Evolutionary conservation across 1,284 basidiomycete genomes (phyloP), one percentile per base, ranked within the genome.

Genomic region (Trichosporon coremiiforme): DNA sequence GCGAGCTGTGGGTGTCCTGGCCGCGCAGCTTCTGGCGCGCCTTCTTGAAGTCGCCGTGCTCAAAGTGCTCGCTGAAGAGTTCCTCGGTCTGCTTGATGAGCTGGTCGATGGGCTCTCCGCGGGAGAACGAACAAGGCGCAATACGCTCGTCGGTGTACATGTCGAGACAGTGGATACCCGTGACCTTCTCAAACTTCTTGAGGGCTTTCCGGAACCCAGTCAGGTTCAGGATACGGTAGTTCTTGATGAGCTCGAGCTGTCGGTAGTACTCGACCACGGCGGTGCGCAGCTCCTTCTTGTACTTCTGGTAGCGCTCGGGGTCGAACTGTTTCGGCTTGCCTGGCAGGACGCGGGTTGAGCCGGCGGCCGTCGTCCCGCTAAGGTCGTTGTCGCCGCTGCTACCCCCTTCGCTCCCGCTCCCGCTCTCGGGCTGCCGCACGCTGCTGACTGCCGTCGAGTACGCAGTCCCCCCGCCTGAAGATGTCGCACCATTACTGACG

Each of bases 151-250:
- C 84, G 85, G 89, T 91, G 82, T 92, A 96, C 68, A 88, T 86
- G 62, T 89, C 87, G 79, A 90, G 88, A 47, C 87, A 84, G 50
- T 78, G 73, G 67, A 84, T 80, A 80, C 80, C 55, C 6, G 92
- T 91, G 2, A 89, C 85, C 83, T 97, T 98, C 79, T 94, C 93
- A 76, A 94, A 97, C 84, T 97, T 98, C 84, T 95, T 98, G 72
- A 97, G 80, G 0, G 91, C 91, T 74, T 98, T 98, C 25, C 92
- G 86, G 80, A 98, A 95, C 0, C 94, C 95, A 1, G 92, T 92
- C 9, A 95, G 82, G 80, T 98, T 98, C 66, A 98, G 83, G 63
- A 91, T 89, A 45, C 92, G 87, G 81, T 93, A 95, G 78, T 95
- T 94, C 75, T 93, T 92, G 69, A 98, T 85, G 60, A 91, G 84